A percentile compares a stretch with the other conserved stretches of the same genome.
Evolutionary conservation across 2,329 filamentous ascomycete species (phyloP).

Genomic region (Hymenotorrendiella dingleyae): DNA sequence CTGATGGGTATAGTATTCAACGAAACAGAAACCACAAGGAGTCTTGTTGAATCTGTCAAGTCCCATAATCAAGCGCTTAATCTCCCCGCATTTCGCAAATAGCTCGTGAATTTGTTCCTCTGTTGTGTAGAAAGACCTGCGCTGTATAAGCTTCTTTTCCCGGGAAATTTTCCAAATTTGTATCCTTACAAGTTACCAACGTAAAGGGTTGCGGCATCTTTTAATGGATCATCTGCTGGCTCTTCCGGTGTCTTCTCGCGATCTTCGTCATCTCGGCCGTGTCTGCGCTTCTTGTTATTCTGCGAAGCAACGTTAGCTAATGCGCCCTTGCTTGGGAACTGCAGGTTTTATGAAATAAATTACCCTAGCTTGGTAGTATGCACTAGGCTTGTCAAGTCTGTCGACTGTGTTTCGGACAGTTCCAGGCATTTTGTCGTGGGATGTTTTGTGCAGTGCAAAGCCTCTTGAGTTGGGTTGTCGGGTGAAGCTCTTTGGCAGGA

Average conservation of each 20-base stretch:
- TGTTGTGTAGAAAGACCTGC: conserved; percentile 91
- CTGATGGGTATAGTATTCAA: conserved; percentile 97
- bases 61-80: conserved; percentile 97
- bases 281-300: conserved; percentile 47
- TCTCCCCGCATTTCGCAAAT: conserved; percentile 93
- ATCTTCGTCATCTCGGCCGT: conserved; percentile 53
- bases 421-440: conserved; percentile 27
- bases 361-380: conserved; percentile 84
- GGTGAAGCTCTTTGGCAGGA: conserved; percentile 8
- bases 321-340: conserved; percentile 11
- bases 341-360: conserved; percentile 25
- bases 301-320: conserved; percentile 29
- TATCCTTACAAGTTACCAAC: conserved; percentile 81
- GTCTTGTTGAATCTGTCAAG: conserved; percentile 96
- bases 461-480: conserved; percentile 4
- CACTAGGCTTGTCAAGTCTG: conserved; percentile 86
- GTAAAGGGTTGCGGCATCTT: conserved; percentile 88
- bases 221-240: conserved; percentile 67
- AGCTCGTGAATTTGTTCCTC: conserved; percentile 98
- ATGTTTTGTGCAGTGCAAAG: conserved; percentile 4
- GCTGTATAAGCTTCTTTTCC: conserved; percentile 9
- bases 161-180: background rate
- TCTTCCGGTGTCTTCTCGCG: conserved; percentile 44
- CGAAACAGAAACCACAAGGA: conserved; percentile 98
- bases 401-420: conserved; percentile 68